These are phyloP conservation scores for Mycosphaerelloides madeirae DNA, from an alignment of 2,329 filamentous ascomycete species.

Conservation along the genomic window DNA sequence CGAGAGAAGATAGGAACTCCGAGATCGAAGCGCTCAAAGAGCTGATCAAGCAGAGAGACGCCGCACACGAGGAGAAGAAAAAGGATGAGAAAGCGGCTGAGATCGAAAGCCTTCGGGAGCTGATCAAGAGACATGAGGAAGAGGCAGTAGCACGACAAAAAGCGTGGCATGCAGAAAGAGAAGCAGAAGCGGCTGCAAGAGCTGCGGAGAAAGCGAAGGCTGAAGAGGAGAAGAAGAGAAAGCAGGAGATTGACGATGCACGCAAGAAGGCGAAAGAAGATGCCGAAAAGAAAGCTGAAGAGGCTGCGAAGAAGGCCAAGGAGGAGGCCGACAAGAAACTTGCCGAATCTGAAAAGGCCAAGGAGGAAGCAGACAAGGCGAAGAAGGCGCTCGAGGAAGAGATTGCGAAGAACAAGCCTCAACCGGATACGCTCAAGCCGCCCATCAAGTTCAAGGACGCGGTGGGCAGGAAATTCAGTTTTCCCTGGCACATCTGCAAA, in stretches of 20 bases:
- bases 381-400: slow-evolving; percentile 47
- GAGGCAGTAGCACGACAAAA: slow-evolving; percentile 28
- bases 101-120: slow-evolving; percentile 33
- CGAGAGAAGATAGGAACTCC: slow-evolving; percentile 18
- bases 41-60: slow-evolving; percentile 18
- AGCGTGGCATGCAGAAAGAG: slow-evolving; percentile 22
- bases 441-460: slow-evolving; percentile 90
- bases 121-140: slow-evolving; percentile 41
- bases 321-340: slow-evolving; percentile 51
- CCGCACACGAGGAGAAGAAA: slow-evolving; percentile 5
- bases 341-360: slow-evolving; percentile 47
- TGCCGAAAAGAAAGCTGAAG: slow-evolving; percentile 39
- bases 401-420: slow-evolving; percentile 43
- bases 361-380: slow-evolving; percentile 47
- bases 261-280: slow-evolving; percentile 44
- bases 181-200: slow-evolving; percentile 29
- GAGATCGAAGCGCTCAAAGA: slow-evolving; percentile 23
- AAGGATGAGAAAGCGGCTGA: slow-evolving; percentile 24
- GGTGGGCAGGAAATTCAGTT: slow-evolving; percentile 84
- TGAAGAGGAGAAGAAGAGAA: slow-evolving; percentile 49
- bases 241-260: slow-evolving; percentile 37
- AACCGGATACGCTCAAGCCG: slow-evolving; percentile 57
- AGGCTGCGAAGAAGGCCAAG: slow-evolving; percentile 43
- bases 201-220: slow-evolving; percentile 36
- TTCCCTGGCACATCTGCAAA: slow-evolving; percentile 79